A percentile compares a stretch with the other conserved stretches of the same genome.
Conservation (phyloP, 345 rosid genomes). For the Angophora floribunda region DNA sequence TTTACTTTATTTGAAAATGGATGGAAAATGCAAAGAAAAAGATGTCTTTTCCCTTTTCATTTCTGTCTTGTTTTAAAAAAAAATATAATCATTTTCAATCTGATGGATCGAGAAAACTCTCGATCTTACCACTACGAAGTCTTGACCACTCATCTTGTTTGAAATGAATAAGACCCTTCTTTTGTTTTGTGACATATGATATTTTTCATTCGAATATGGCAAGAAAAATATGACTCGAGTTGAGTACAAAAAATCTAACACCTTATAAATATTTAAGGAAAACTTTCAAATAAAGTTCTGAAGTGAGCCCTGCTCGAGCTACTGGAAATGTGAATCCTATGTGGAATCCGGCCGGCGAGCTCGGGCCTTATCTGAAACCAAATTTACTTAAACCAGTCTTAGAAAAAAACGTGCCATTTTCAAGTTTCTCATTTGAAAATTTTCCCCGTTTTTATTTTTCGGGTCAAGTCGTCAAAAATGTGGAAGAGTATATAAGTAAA, state of each 20-base stretch:
- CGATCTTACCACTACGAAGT: no score
- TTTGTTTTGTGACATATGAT: background rate
- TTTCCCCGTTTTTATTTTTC: background rate
- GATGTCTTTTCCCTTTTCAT: background rate
- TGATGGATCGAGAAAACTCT: background rate
- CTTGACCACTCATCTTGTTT: background rate
- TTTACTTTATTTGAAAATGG: background rate
- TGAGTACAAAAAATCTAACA: background rate
- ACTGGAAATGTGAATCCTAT: background rate
- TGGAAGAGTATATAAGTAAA: background rate
- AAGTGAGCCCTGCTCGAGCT: background rate
- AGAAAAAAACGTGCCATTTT: background rate
- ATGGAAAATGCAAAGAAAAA: background rate
- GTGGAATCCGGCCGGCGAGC: background rate
- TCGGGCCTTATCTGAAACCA: fast-evolving
- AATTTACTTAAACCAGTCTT: background rate
- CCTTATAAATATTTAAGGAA: background rate
- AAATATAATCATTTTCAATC: background rate
- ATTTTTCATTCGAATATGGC: fast-evolving
- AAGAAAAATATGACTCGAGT: background rate
- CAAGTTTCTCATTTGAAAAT: background rate
- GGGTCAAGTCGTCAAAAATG: background rate
- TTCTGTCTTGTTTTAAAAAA: background rate
- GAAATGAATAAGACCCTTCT: background rate
- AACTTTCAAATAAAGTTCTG: background rate